Evolutionary conservation across 2,329 filamentous ascomycete genomes (phyloP).

Genomic region (Alternaria arbusti): DNA sequence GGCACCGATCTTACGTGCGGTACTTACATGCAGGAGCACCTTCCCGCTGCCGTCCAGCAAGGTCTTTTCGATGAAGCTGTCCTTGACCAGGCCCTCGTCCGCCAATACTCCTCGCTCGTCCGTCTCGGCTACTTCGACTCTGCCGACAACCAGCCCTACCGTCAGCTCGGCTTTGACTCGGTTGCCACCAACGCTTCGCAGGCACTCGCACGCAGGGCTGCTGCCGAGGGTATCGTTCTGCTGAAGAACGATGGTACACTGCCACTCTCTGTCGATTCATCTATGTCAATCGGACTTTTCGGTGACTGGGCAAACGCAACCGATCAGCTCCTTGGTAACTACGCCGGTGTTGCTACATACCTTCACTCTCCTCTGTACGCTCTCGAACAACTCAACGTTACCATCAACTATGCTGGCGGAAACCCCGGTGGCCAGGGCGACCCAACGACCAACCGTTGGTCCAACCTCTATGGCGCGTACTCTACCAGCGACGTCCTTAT

Average conservation of each 20-base stretch:
- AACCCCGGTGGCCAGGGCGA: slow-evolving; percentile 34
- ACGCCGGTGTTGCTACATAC: slow-evolving; percentile 63
- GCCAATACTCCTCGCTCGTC: slow-evolving; percentile 63
- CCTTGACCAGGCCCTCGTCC: slow-evolving; percentile 59
- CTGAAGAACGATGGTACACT: slow-evolving; percentile 60
- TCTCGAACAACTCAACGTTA: slow-evolving; percentile 54
- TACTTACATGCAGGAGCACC: slow-evolving; percentile 30
- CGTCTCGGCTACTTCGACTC: slow-evolving; percentile 57
- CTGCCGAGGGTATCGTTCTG: slow-evolving; percentile 57
- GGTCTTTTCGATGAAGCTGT: slow-evolving; percentile 48
- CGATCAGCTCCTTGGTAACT: slow-evolving; percentile 65
- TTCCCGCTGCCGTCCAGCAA: slow-evolving; percentile 26
- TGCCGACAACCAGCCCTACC: slow-evolving; percentile 32
- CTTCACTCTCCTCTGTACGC: slow-evolving; percentile 61
- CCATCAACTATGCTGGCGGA: slow-evolving; percentile 36
- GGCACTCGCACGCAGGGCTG: slow-evolving; percentile 62
- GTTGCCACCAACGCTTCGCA: slow-evolving; percentile 63
- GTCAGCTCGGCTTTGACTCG: slow-evolving; percentile 26
- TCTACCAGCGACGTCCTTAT: slow-evolving; percentile 59
- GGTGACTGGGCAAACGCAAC: slow-evolving; percentile 64
- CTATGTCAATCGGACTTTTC: slow-evolving; percentile 61
- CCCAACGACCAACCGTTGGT: slow-evolving; percentile 35
- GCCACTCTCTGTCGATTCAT: slow-evolving; percentile 50
- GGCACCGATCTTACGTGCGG: slow-evolving; percentile 35
- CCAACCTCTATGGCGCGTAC: slow-evolving; percentile 17